Evolutionary conservation across 495 filamentous ascomycete genomes (phyloP), one percentile per base, ranked within the genome.

Genomic region (Amphirosellinia nigrospora): DNA sequence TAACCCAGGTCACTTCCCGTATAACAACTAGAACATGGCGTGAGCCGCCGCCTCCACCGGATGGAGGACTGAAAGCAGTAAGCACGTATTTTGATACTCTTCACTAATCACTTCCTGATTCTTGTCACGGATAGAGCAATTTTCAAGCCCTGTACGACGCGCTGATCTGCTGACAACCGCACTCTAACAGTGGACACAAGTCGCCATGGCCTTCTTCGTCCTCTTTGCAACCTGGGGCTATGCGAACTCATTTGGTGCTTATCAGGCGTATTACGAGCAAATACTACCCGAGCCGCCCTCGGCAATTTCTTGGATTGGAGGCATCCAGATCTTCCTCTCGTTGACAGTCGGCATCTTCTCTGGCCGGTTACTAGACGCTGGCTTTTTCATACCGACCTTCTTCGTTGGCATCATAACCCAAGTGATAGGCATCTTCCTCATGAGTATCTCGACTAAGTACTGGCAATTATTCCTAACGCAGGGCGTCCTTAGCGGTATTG

Each of bases 381-480:
- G 90, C 1, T 85, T 85, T 64, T 94, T 93, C 79, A 82, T 86
- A 16, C 71, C 78, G 30, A 86, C 86, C 3, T 83, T 92, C 58
- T 63, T 75, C 0, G n/a, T 75, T 0, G 82, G 82, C 11, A 73
- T 73, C 0, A 50, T 87, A 3, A 71, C 95, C 56, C 84, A 89
- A 70, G 59, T 90, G 11, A 74, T 93, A 13, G 89, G 91, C 46
- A 88, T 94, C 59, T 95, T 97, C 79, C 84, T 89, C 4, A 90
- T 92, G 21, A 89, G 89, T 10, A 77, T 91, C 10, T 88, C 87
- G 30, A 90, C 87, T 1, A 73, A 83, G 62, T 92, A 91, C 76
- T 96, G 90, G 89, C 93, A 96, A 67, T 73, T 97, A 0, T 89
- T 98, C 71, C 85, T 98, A 1, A 86, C 94, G 0, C 94, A 97